Evolutionary conservation across 2,329 filamentous ascomycete species (phyloP), one percentile per base, ranked within the genome.

Genomic region (Nemania bipapillata): DNA sequence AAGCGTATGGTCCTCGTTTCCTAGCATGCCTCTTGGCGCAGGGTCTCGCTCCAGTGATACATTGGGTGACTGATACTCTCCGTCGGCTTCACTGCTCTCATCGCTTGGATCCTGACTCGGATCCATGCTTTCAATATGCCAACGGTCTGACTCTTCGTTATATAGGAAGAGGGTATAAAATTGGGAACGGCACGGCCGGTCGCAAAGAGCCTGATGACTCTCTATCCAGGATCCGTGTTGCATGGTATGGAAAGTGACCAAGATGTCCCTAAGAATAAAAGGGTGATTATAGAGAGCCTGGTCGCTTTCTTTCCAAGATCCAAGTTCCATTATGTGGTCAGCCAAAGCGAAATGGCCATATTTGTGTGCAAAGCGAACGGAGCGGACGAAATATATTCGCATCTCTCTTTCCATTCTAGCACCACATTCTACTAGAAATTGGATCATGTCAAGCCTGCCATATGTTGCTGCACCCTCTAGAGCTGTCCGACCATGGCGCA

Each of bases 401-500:
- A 40, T 40, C 35, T 40, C 12, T 40, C 9, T 12, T 40, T 40
- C 35, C 7, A 40, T 6, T 15, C 15, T 15, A 15, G 35, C 35
- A 12, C 35, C 35, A 15, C 35, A 12, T 40, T 15, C 35, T 40
- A 64, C 35, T 15, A 68, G 35, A 3, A 64, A 28, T 7, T 37
- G 52, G 22, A 49, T 56, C 30, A 68, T 76, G 77, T 15, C 76
- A 2, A 63, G 49, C 2, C 7, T 45, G 7, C 59, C 59, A 1
- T 47, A 1, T 9, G 54, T 50, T 3, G 59, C 28, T 24, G 59
- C 49, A 6, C 59, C 49, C 42, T 63, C 50, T 4, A 63, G 49
- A 6, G 49, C 49, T 47, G 59, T 63, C 7, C 59, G 49, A 17
- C 59, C 59, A 0, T 3, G 0, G 0, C 1, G 15, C n/a, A 2